Conservation (phyloP, 148 eudicot genomes). For the Amaranthus hypochondriacus region DNA sequence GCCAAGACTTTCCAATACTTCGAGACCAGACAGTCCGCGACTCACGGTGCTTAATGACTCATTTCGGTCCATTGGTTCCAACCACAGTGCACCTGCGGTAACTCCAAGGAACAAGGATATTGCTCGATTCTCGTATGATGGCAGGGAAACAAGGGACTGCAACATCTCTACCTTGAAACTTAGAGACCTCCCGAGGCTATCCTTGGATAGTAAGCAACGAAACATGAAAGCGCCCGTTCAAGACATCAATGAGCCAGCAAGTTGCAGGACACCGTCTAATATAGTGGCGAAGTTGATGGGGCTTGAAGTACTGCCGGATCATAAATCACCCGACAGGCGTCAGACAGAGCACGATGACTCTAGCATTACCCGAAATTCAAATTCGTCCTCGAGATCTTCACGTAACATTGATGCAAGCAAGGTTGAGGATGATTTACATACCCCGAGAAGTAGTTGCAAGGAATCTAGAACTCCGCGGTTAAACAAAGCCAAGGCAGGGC, state of each 20-base stretch:
- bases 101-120: constrained; percentile 14
- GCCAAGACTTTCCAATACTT: constrained; percentile 50
- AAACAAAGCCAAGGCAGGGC: constrained; percentile 16
- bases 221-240: constrained; percentile 27
- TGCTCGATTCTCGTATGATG: constrained; percentile 68
- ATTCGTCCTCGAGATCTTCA: constrained; percentile 36
- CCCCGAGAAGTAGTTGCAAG: constrained; percentile 34
- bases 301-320: constrained; percentile 53
- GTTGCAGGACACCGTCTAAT: constrained; percentile 46
- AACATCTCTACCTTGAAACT: constrained; percentile 35
- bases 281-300: constrained; percentile 89
- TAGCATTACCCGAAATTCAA: constrained; percentile 23
- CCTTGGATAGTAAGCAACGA: constrained; percentile 66
- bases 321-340: constrained; percentile 20
- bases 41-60: constrained; percentile 34
- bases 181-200: constrained; percentile 69
- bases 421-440: constrained; percentile 27
- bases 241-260: constrained; percentile 50
- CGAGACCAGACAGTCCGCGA: constrained; percentile 28
- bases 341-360: constrained; percentile 24
- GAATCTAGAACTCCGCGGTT: constrained; percentile 30
- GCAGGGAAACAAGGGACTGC: constrained; percentile 38
- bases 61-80: constrained; percentile 27
- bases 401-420: constrained; percentile 35
- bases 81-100: constrained; percentile 29